Conservation (phyloP, 345 rosid genomes). For the Pugionium dolabratum region DNA sequence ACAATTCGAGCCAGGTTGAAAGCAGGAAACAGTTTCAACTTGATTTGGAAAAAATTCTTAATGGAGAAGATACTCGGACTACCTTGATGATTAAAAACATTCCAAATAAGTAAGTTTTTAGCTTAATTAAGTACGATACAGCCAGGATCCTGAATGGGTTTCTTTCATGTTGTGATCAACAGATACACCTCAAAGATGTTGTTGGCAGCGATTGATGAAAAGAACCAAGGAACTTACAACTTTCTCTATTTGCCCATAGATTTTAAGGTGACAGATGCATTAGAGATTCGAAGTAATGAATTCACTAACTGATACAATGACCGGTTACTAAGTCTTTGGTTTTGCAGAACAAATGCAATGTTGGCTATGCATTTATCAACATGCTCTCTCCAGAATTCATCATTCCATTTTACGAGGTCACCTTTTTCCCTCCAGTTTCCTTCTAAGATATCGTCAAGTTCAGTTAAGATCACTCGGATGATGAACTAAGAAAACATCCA, state of each 20-base stretch:
- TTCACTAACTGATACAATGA: constrained; percentile 4
- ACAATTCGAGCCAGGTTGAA: constrained; percentile 58
- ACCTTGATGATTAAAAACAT: constrained; percentile 68
- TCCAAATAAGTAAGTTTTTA: constrained; percentile 57
- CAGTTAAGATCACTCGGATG: not conserved
- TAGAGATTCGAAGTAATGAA: not conserved
- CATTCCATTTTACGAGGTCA: constrained; percentile 77
- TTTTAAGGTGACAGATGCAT: constrained; percentile 33
- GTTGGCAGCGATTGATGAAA: constrained; percentile 33
- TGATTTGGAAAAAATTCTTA: constrained; percentile 72
- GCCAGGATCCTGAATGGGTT: not conserved
- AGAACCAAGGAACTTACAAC: constrained; percentile 39
- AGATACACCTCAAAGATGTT: constrained; percentile 46
- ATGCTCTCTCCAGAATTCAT: constrained; percentile 75
- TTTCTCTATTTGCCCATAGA: constrained; percentile 44
- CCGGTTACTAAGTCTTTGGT: constrained; percentile 14
- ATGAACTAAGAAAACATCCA: constrained; percentile 8
- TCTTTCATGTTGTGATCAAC: constrained; percentile 14
- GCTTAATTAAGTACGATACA: not conserved
- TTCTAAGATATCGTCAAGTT: not conserved
- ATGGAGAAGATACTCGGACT: constrained; percentile 64
- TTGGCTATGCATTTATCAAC: constrained; percentile 87
- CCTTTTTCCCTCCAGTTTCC: not conserved
- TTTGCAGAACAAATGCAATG: constrained; percentile 87
- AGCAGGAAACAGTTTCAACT: constrained; percentile 79